phyloP scores from a whole-genome alignment of 768 basidiomycete species.

The Daedalea quercina region DNA sequence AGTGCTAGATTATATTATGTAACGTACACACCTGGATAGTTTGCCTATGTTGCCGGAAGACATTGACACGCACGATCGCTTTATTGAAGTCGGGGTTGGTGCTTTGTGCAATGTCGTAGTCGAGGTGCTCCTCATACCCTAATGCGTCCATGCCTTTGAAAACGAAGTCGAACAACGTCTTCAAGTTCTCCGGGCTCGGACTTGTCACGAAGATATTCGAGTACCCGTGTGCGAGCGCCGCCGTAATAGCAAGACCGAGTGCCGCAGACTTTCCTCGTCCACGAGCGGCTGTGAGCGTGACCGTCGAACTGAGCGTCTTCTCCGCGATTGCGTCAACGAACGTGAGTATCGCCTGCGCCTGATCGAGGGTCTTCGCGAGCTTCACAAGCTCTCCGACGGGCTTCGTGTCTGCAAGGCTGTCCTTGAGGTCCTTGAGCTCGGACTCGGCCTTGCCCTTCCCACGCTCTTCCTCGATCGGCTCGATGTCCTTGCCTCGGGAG shows the following conservation, averaged over 20 bases:
- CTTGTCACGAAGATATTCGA: slow-evolving; percentile 98
- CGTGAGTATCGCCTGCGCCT: slow-evolving; percentile 89
- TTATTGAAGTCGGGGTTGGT: slow-evolving; percentile 94
- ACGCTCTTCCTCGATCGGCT: slow-evolving; percentile 45
- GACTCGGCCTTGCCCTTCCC: slow-evolving; percentile 47
- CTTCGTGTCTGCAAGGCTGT: slow-evolving; percentile 72
- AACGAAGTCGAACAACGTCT: slow-evolving; percentile 95
- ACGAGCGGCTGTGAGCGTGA: slow-evolving; percentile 89
- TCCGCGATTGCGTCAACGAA: slow-evolving; percentile 92
- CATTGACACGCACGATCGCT: slow-evolving; percentile 91
- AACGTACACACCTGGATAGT: slow-evolving; percentile 78
- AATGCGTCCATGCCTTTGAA: slow-evolving; percentile 94
- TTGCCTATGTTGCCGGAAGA: slow-evolving; percentile 90
- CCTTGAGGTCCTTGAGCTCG: slow-evolving; percentile 75
- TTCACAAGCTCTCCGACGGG: slow-evolving; percentile 86
- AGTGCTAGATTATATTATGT: neutral
- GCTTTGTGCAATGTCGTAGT: slow-evolving; percentile 94
- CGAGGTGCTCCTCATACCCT: slow-evolving; percentile 95
- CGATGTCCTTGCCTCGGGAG: slow-evolving; percentile 91
- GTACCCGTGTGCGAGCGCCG: slow-evolving; percentile 89
- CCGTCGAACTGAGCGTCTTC: slow-evolving; percentile 90
- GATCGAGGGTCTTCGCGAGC: slow-evolving; percentile 88
- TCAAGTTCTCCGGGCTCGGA: slow-evolving; percentile 95
- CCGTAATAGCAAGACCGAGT: slow-evolving; percentile 89
- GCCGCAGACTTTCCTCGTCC: slow-evolving; percentile 97